phyloP scores from a whole-genome alignment of 371 early-diverging fungal genomes.

The Circinella minor region DNA sequence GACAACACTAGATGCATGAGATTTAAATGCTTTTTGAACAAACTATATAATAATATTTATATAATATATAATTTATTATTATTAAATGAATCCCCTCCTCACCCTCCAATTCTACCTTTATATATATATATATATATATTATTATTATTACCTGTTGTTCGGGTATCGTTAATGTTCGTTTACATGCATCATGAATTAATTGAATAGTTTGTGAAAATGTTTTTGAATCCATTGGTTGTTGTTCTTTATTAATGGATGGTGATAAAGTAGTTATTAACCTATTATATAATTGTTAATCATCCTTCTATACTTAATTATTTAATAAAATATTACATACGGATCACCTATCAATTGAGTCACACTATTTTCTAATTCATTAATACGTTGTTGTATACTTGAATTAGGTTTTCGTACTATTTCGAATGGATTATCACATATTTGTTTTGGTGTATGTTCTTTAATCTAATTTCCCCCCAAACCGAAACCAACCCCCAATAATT shows the following conservation, averaged over 20 bases:
- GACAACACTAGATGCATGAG: slow-evolving; percentile 2
- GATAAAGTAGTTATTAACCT: no score
- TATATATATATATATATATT: no score
- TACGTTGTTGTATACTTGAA: slow-evolving; percentile 1
- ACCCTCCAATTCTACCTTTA: background rate
- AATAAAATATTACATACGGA: slow-evolving; percentile 27
- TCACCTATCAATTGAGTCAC: slow-evolving; percentile 38
- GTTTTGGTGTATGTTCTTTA: slow-evolving; percentile 22
- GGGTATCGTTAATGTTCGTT: slow-evolving; percentile 39
- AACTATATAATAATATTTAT: background rate
- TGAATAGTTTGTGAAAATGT: background rate
- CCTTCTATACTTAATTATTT: no score
- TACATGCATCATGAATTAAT: slow-evolving; percentile 26
- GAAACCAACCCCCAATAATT: no score
- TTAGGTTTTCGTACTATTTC: slow-evolving; percentile 5
- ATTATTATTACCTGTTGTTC: slow-evolving; percentile 50
- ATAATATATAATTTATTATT: no score
- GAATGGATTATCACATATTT: slow-evolving; percentile 25
- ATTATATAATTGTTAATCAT: no score
- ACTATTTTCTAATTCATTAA: slow-evolving; percentile 21
- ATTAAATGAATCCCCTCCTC: background rate
- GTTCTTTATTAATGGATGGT: background rate
- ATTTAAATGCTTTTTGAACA: slow-evolving; percentile 18
- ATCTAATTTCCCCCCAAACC: slow-evolving; percentile 24
- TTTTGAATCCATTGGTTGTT: background rate